A percentile compares a stretch with the other conserved stretches of the same genome.
Conservation (phyloP, 108 stramenopile genomes). For the Schizochytrium sp. region DNA sequence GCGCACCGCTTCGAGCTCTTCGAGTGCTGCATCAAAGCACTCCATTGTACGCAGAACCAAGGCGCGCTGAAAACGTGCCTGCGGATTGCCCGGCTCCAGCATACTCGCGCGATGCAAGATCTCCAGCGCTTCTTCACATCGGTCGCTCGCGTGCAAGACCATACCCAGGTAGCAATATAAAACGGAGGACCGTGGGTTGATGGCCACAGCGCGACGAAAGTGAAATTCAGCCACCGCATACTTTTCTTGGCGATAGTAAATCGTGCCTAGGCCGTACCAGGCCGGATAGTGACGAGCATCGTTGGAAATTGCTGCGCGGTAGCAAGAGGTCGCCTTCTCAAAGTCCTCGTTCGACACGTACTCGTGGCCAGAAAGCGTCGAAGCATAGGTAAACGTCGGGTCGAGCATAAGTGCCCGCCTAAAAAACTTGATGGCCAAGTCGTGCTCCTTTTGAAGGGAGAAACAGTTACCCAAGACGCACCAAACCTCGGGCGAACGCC, state of each 20-base stretch:
- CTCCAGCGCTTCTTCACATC: slow-evolving; percentile 72
- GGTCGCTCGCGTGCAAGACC: slow-evolving; percentile 80
- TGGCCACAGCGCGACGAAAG: slow-evolving; percentile 70
- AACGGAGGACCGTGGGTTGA: slow-evolving; percentile 79
- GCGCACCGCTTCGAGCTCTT: slow-evolving; percentile 74
- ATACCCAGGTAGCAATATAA: slow-evolving; percentile 85
- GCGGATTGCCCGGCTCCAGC: slow-evolving; percentile 78
- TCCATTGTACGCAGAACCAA: slow-evolving; percentile 79
- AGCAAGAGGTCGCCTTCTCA: slow-evolving; percentile 83
- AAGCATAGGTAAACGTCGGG: slow-evolving; percentile 79
- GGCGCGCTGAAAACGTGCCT: slow-evolving; percentile 87
- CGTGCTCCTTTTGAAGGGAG: slow-evolving; percentile 92
- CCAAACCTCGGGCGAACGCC: slow-evolving; percentile 77
- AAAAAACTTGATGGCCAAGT: slow-evolving; percentile 84
- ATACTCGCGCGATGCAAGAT: slow-evolving; percentile 71
- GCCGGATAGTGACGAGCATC: slow-evolving; percentile 59
- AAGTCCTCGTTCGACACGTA: slow-evolving; percentile 93
- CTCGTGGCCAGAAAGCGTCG: slow-evolving; percentile 91
- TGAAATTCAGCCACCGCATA: slow-evolving; percentile 89
- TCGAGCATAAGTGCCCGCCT: slow-evolving; percentile 77
- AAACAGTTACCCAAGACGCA: slow-evolving; percentile 94
- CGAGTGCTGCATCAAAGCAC: slow-evolving; percentile 69
- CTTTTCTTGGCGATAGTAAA: slow-evolving; percentile 92
- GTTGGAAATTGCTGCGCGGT: slow-evolving; percentile 71
- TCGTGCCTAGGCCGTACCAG: slow-evolving; percentile 90